Evolutionary conservation across 805 yeast species (phyloP), one percentile per base, ranked within the genome.

Genomic region (Wickerhamomyces kurtzmanii): DNA sequence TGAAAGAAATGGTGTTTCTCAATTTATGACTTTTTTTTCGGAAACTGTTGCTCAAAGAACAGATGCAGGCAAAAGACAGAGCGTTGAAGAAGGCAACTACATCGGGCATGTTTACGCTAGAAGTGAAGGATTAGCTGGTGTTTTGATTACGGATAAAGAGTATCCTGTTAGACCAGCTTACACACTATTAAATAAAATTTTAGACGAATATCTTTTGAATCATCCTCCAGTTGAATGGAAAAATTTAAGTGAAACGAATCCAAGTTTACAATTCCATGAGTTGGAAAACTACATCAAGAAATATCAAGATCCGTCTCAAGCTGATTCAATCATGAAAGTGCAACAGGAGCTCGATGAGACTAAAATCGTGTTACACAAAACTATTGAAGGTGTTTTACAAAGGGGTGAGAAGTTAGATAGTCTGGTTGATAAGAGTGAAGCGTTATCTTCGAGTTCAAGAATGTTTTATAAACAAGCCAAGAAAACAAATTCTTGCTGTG

Each of bases 291-390:
- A 86, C 51, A 59, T 91, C 41, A 59, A 64, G 43, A 83, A 83
- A 48, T 91, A 91, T 59, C 98, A 91, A 60, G 95, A 91, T 53
- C 99, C 99, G 17, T 68, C 80, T 23, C 95, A 91, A 62, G 97
- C 97, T 0, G 99, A 91, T 53, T 80, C 96, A 8, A 75, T 91
- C 37, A 79, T 91, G 94, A 82, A 80, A 54, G 98, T 91, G 14
- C 98, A 91, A 62, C 94, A 86, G 51, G 98, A 91, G 57, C 71
- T 91, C 45, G 98, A 91, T 55, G 98, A 91, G 51, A 91, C 98
- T 20, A 91, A 91, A 64, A 84, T 89, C 43, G 95, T 87, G 22
- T 65, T 91, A 47, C 97, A 91, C 59, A 87, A 89, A 60, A 86
- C 96, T 26, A 89, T 91, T 41, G 96, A 91, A 57, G 69, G 80